Evolutionary conservation across 106 monocot genomes (phyloP), one percentile per base, ranked within the genome.

Genomic region (Dioscorea zingiberensis): DNA sequence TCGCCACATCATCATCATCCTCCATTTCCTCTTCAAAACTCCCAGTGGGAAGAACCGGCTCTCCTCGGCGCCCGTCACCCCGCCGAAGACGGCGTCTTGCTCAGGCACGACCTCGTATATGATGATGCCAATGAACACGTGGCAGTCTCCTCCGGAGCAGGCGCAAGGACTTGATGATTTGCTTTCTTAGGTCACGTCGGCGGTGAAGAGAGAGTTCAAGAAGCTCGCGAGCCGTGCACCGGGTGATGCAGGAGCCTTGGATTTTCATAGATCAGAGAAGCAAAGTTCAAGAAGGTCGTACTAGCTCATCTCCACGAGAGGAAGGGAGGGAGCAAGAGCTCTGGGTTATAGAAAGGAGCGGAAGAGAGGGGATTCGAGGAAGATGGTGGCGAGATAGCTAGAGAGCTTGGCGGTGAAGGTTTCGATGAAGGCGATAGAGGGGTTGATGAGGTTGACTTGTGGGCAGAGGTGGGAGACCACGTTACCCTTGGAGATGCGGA

Each of bases 121-220:
- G n/a, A n/a, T n/a, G n/a, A 58, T 27, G 65, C 46, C 19, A 65
- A 57, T 46, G 65, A 65, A 65, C 54, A 57, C 38, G 56, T 27
- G 2, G 65, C 45, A 13, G 17, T 55, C 29, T 15, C 7, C 3
- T 59, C 22, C n/a, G 47, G 55, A 23, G 28, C 13, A 3, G 54
- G 14, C 12, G 47, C 21, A 19, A 65, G 26, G 25, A 71, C 54
- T 1, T 67, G 7, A 49, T 60, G 32, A 66, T 68, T 83, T 21
- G 44, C 47, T 19, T 83, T 83, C 74, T 75, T 78, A 1, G 56
- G 25, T 61, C 26, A 44, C 60, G 3, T 68, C 71, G n/a, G 68
- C 26, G 48, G 76, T 11, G 70, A 85, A 80, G n/a, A 85, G 73
- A 13, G 76, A 51, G 77, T 80, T 80, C 55, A 85, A 38, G 77